phyloP scores from a whole-genome alignment of 2,329 filamentous ascomycete species.

The Acephala macrosclerotiorum region DNA sequence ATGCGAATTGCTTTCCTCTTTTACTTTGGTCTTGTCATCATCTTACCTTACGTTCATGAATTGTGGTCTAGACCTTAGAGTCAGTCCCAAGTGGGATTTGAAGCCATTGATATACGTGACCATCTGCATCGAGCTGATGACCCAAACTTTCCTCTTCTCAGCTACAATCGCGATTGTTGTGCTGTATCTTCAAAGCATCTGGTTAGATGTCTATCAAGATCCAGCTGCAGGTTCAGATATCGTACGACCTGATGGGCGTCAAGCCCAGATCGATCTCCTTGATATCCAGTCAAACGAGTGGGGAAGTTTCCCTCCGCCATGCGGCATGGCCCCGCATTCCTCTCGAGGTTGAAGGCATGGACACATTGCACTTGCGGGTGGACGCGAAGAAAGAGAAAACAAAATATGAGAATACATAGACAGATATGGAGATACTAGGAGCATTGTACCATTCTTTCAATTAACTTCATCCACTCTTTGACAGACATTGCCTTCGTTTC shows the following conservation, averaged over 20 bases:
- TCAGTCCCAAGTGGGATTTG: background rate
- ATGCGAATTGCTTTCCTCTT: background rate
- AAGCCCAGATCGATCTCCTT: background rate
- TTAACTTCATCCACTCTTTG: background rate
- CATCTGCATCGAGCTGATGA: background rate
- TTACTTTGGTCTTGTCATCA: background rate
- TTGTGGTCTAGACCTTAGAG: background rate
- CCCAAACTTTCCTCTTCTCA: background rate
- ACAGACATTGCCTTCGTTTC: background rate
- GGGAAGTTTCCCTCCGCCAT: background rate
- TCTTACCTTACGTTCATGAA: background rate
- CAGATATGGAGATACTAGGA: background rate
- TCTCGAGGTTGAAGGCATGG: slow-evolving; percentile 6
- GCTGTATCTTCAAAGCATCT: no score
- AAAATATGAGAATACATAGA: background rate
- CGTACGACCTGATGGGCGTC: no score
- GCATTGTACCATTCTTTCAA: background rate
- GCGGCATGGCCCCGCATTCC: slow-evolving; percentile 1
- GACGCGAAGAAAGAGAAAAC: background rate
- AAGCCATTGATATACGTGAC: background rate
- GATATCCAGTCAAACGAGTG: background rate
- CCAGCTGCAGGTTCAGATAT: no score
- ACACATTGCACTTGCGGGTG: background rate
- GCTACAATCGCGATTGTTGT: background rate
- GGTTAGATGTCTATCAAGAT: no score